phyloP scores from a whole-genome alignment of 83 land plant genomes.

The Thuja plicata region DNA sequence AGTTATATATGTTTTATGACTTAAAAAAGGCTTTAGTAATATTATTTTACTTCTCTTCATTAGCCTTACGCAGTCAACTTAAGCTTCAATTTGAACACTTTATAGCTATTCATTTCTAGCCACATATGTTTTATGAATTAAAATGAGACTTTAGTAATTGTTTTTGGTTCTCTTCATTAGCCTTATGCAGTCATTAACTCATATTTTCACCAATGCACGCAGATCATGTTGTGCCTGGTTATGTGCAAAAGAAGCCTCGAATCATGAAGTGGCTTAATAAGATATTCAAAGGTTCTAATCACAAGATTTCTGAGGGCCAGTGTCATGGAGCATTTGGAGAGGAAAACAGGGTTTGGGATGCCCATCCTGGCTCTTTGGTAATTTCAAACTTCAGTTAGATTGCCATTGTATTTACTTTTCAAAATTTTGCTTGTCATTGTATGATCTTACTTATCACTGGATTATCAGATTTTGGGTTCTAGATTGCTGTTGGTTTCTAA shows the following conservation, averaged over 20 bases:
- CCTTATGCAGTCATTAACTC: not conserved
- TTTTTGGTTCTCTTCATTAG: not conserved
- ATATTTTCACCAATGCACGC: conserved; percentile 4
- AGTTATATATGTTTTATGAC: not conserved
- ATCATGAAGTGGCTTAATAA: conserved; percentile 15
- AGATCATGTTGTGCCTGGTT: conserved; percentile 8
- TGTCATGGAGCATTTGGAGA: not conserved
- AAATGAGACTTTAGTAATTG: not conserved
- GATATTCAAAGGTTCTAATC: conserved; percentile 15
- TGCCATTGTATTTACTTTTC: not conserved
- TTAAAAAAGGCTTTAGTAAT: not conserved
- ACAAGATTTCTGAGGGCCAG: conserved; percentile 6
- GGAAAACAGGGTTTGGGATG: conserved; percentile 10
- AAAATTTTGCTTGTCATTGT: not conserved
- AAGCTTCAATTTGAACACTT: not conserved
- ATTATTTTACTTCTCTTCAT: not conserved
- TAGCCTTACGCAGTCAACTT: not conserved
- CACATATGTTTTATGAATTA: not conserved
- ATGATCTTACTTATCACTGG: not conserved
- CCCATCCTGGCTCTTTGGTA: not conserved
- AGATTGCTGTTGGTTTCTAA: not conserved
- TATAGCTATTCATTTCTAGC: not conserved
- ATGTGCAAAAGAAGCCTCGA: conserved; percentile 8
- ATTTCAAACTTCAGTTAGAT: not conserved
- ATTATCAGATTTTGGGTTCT: not conserved